These are phyloP conservation scores for Neurospora sp. DNA, from an alignment of 495 filamentous ascomycete genomes.

Conservation along the genomic window DNA sequence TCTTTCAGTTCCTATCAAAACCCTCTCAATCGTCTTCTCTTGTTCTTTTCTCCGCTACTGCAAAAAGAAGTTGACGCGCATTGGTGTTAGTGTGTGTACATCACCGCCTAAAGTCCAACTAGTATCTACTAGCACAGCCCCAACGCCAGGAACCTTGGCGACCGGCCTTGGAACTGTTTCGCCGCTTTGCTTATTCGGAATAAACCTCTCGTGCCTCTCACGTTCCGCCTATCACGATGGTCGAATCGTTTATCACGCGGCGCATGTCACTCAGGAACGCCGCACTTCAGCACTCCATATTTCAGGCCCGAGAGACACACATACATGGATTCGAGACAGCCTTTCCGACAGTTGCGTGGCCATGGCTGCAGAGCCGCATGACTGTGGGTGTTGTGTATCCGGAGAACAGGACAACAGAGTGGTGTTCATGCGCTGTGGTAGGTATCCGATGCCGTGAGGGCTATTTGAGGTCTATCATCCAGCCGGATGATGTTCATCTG, in stretches of 20 bases:
- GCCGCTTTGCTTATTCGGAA: background rate
- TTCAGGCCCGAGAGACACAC: background rate
- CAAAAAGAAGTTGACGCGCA: background rate
- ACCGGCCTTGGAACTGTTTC: background rate
- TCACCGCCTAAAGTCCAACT: background rate
- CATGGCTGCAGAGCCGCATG: background rate
- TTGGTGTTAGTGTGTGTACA: background rate
- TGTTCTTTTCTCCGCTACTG: background rate
- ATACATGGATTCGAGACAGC: background rate
- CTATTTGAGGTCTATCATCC: background rate
- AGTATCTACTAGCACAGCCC: background rate
- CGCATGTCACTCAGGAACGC: background rate
- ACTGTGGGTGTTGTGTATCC: background rate
- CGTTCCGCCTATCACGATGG: background rate
- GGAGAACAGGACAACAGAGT: background rate
- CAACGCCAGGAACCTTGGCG: background rate
- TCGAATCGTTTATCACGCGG: background rate
- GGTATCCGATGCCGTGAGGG: background rate
- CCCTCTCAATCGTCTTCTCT: background rate
- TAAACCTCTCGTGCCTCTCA: background rate
- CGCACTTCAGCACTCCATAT: background rate
- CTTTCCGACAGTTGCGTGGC: background rate
- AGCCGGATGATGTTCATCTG: background rate
- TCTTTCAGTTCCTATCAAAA: background rate
- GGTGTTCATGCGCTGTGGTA: background rate